A percentile compares a stretch with the other conserved stretches of the same genome.
phyloP scores from a whole-genome alignment of 1,284 basidiomycete genomes.

The Marasmius sp. region DNA sequence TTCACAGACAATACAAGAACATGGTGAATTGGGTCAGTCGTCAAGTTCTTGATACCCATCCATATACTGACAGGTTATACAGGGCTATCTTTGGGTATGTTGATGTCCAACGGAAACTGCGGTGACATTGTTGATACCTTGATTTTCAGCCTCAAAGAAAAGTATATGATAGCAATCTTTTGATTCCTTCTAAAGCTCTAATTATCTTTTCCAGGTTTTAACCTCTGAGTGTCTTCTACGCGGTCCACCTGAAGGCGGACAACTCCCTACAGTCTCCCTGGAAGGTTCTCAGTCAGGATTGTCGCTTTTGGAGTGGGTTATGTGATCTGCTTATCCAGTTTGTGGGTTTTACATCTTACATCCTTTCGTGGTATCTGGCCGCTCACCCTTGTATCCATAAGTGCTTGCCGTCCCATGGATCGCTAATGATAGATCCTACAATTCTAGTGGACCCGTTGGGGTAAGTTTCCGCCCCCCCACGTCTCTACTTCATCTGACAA shows the following conservation, averaged over 20 bases:
- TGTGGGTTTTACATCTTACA: too few species aligned
- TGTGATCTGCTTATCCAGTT: too few species aligned
- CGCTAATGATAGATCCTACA: too few species aligned
- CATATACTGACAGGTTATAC: not conserved
- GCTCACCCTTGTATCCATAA: too few species aligned
- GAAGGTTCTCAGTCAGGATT: conserved; percentile 25
- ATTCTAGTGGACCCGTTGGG: too few species aligned
- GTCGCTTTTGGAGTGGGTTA: conserved; percentile 42
- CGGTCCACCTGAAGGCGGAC: conserved; percentile 33
- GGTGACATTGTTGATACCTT: not conserved
- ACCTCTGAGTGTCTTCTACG: conserved; percentile 32
- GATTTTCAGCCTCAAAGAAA: conserved; percentile 39
- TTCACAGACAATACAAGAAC: not conserved
- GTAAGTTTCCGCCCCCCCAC: too few species aligned
- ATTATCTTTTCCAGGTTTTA: conserved; percentile 27
- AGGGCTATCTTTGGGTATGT: not conserved
- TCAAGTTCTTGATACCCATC: not conserved
- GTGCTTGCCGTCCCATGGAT: too few species aligned
- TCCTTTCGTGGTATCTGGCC: too few species aligned
- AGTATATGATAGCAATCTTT: conserved; percentile 34
- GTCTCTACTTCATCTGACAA: too few species aligned
- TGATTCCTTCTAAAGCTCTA: not conserved
- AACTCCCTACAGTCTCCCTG: not conserved
- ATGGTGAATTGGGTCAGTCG: not conserved
- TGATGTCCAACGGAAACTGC: not conserved